These are phyloP conservation scores for Linnemannia schmuckeri DNA, from an alignment of 192 early-diverging fungal genomes.

Conservation along the genomic window DNA sequence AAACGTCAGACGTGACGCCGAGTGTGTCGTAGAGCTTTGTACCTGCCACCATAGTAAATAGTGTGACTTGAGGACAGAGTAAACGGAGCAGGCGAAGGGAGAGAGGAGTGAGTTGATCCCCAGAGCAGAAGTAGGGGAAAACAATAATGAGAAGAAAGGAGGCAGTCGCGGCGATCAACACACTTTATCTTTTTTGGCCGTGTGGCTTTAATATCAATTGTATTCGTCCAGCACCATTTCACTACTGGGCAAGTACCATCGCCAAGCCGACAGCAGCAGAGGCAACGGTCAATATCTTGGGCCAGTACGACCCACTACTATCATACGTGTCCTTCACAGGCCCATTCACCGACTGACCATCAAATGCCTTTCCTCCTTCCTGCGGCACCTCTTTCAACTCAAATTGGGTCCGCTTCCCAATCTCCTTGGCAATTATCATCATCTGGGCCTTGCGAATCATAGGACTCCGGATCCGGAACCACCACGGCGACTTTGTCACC, in stretches of 20 bases:
- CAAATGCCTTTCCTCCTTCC: neutral
- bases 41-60: neutral
- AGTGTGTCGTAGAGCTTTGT: neutral
- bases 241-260: neutral
- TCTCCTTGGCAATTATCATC: neutral
- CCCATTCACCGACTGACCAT: neutral
- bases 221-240: too few species aligned
- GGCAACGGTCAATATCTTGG: conserved; percentile 11
- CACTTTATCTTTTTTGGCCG: neutral
- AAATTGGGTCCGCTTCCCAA: conserved; percentile 25
- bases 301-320: neutral
- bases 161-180: neutral
- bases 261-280: conserved; percentile 13
- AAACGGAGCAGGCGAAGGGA: neutral
- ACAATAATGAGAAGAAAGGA: neutral
- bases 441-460: neutral
- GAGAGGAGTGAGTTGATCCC: neutral
- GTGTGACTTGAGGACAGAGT: neutral
- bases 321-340: neutral
- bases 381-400: conserved; percentile 19
- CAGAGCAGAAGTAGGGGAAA: too few species aligned
- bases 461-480: conserved; percentile 5
- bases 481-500: conserved; percentile 12
- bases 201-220: too few species aligned
- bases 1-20: too few species aligned